Percentiles rank a stretch among this genome's conserved stretches.
Evolutionary conservation across 2,329 filamentous ascomycete genomes (phyloP).

Genomic region (Exophiala mesophila): DNA sequence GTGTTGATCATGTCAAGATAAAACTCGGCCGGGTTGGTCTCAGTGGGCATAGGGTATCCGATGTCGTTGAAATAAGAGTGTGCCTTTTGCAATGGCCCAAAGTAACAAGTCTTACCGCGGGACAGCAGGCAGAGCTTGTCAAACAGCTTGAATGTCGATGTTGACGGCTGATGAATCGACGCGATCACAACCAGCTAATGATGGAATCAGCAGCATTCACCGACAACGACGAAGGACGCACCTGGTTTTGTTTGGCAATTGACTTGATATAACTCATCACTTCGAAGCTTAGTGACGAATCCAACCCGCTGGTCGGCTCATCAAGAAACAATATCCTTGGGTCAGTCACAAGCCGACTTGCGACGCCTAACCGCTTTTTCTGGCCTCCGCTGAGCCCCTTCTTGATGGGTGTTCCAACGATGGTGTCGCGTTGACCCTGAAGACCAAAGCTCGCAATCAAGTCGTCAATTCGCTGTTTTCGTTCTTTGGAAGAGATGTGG

Average conservation of each 20-base stretch:
- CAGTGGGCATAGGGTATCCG: slow-evolving; percentile 58
- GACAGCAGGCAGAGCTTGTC: slow-evolving; percentile 74
- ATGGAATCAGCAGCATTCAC: too few species aligned
- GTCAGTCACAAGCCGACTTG: slow-evolving; percentile 73
- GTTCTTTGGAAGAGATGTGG: too few species aligned
- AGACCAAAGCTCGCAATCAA: slow-evolving; percentile 71
- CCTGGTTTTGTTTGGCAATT: slow-evolving; percentile 53
- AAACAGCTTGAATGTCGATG: slow-evolving; percentile 72
- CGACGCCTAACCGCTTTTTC: slow-evolving; percentile 74
- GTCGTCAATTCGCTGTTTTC: slow-evolving; percentile 58
- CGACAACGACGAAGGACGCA: too few species aligned
- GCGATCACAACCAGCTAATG: slow-evolving; percentile 74
- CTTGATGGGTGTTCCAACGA: slow-evolving; percentile 75
- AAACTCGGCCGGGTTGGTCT: slow-evolving; percentile 78
- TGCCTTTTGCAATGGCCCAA: slow-evolving; percentile 57
- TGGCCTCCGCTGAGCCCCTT: slow-evolving; percentile 84
- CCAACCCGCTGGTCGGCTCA: slow-evolving; percentile 77
- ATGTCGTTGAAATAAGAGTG: slow-evolving; percentile 59
- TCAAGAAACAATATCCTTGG: slow-evolving; percentile 79
- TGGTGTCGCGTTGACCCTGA: slow-evolving; percentile 59
- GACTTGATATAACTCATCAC: slow-evolving; percentile 68
- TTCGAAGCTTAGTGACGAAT: slow-evolving; percentile 70
- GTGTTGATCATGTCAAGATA: slow-evolving; percentile 73
- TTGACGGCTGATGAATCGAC: slow-evolving; percentile 81
- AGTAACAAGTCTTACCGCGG: slow-evolving; percentile 65